Conservation (phyloP, 306 rosid species). For the Vigna mungo region DNA sequence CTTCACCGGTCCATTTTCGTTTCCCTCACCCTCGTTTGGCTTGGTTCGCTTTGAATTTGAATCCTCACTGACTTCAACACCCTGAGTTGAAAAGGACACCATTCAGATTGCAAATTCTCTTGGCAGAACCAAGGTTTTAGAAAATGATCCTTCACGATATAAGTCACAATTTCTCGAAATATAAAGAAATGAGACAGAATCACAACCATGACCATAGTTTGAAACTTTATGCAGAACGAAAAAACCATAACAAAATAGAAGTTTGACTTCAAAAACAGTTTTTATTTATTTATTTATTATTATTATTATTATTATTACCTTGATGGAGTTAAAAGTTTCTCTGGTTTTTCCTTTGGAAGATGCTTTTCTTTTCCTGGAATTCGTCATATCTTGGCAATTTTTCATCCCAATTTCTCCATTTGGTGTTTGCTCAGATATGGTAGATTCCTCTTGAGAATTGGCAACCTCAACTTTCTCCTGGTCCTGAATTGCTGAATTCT, state of each 20-base stretch:
- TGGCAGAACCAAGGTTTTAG: not conserved
- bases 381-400: conserved; percentile 50
- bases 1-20: conserved; percentile 50
- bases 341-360: conserved; percentile 65
- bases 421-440: conserved; percentile 68
- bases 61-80: conserved; percentile 54
- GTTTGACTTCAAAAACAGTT: conserved; percentile 15
- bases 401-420: conserved; percentile 52
- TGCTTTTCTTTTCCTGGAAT: conserved; percentile 79
- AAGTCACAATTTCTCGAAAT: not conserved
- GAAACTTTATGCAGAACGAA: not conserved
- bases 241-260: not conserved
- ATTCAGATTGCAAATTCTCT: not conserved
- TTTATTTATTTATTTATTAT: not conserved
- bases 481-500: conserved; percentile 52
- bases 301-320: conserved; percentile 45
- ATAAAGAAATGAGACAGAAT: not conserved
- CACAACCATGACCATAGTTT: not conserved
- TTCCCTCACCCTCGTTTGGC: conserved; percentile 55
- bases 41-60: conserved; percentile 66
- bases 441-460: conserved; percentile 74
- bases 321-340: conserved; percentile 51
- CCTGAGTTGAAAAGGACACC: conserved; percentile 44
- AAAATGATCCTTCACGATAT: not conserved
- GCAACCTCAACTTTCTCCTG: conserved; percentile 46